These are phyloP conservation scores for Withania somnifera DNA, from an alignment of 305 asterid genomes.

Conservation along the genomic window DNA sequence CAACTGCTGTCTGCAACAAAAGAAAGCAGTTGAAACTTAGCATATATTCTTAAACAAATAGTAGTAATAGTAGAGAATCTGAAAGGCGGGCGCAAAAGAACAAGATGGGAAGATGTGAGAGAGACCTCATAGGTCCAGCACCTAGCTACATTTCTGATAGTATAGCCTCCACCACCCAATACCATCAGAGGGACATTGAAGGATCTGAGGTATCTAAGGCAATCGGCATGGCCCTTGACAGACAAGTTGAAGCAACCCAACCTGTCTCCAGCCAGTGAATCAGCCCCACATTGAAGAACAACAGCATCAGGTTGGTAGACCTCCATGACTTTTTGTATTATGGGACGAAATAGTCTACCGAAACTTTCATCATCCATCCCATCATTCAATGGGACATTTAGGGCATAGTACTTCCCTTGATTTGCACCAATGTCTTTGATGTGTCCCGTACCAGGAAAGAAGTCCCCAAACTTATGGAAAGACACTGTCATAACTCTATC, in stretches of 20 bases:
- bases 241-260: constrained; percentile 87
- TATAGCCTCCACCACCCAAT: constrained; percentile 89
- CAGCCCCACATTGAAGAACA: constrained; percentile 93
- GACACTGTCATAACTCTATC: constrained; percentile 87
- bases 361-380: constrained; percentile 67
- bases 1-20: constrained; percentile 70
- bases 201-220: constrained; percentile 72
- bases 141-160: constrained; percentile 82
- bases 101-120: not conserved
- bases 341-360: constrained; percentile 56
- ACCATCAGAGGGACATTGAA: constrained; percentile 87
- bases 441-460: constrained; percentile 93
- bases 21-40: not conserved
- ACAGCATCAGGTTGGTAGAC: constrained; percentile 81
- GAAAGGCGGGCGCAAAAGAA: not conserved
- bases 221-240: constrained; percentile 84
- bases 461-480: constrained; percentile 76
- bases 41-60: not conserved
- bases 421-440: constrained; percentile 52
- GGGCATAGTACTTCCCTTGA: constrained; percentile 62
- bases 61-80: not conserved
- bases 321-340: constrained; percentile 76
- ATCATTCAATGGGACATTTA: constrained; percentile 81
- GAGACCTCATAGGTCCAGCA: constrained; percentile 91
- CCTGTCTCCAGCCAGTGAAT: constrained; percentile 85